Evolutionary conservation across 192 early-diverging fungal species (phyloP), one percentile per base, ranked within the genome.

Genomic region (Lunasporangiospora selenospora): DNA sequence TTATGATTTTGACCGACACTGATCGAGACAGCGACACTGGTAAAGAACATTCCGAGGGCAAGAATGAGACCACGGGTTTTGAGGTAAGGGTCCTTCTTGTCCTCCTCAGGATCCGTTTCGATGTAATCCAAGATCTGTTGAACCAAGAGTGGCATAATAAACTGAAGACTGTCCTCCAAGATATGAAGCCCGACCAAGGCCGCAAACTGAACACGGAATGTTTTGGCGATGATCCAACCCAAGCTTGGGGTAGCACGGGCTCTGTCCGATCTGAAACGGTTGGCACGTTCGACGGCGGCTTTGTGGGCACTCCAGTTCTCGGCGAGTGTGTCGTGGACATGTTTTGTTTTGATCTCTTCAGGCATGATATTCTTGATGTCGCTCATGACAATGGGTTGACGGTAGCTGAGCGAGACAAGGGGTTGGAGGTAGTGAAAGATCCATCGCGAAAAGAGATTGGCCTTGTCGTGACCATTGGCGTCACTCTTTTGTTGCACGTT

Each of bases 371-470:
- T 31, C 31, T 40, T 29, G 33, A 71, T 55, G 18, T 71, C 59
- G 1, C 56, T 40, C 4, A 19, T 15, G 0, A 57, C 53, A 23
- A 71, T 32, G 0, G 52, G 31, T 32, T 24, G 51, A 15, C 27
- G 46, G 53, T 29, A 50, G 8, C 67, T 59, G 6, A 51, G 29
- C 2, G 32, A 52, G 21, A 71, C 18, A 10, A 62, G 49, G 9
- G 45, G 23, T n/a, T 62, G 53, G 8, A 71, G 27, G 41, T 62
- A 71, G 21, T 71, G 59, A 24, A 57, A 71, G 4, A 40, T 43
- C 59, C 46, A 57, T 19, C 53, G 43, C 6, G 58, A 62, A 23
- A 71, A 62, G 45, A 62, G n/a, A 33, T 71, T 71, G 37, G 67
- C 67, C 48, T 69, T 59, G 30, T 69, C 66, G 13, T 69, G 58